These are phyloP conservation scores for Pythium vanterpoolii DNA, from an alignment of 352 stramenopile species.

Conservation along the genomic window DNA sequence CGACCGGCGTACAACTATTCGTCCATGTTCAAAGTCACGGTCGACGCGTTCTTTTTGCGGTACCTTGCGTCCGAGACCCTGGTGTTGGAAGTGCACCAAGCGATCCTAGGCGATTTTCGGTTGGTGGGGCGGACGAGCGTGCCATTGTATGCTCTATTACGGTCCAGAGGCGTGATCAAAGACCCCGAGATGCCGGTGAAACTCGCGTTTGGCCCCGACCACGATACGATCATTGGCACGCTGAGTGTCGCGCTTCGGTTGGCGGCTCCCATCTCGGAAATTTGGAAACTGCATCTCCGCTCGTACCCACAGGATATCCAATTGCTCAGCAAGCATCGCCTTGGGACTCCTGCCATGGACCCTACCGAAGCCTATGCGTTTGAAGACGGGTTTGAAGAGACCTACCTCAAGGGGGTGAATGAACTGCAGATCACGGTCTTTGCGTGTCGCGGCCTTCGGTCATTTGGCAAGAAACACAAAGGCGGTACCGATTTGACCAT, in stretches of 20 bases:
- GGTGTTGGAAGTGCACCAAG: conserved; percentile 88
- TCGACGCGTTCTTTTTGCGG: conserved; percentile 91
- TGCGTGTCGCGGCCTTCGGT: conserved; percentile 52
- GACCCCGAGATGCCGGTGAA: conserved; percentile 49
- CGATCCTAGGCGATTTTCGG: conserved; percentile 85
- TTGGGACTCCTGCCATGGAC: neutral
- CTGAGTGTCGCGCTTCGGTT: conserved; percentile 85
- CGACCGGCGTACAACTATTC: conserved; percentile 90
- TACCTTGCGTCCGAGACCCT: conserved; percentile 89
- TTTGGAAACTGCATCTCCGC: conserved; percentile 89
- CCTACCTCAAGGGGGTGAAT: conserved; percentile 32
- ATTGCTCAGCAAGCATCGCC: conserved; percentile 31
- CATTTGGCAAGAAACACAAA: conserved; percentile 33
- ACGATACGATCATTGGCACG: conserved; percentile 48
- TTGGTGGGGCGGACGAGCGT: conserved; percentile 71
- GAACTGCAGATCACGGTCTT: conserved; percentile 71
- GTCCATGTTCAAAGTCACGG: conserved; percentile 89
- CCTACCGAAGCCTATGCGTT: conserved; percentile 18
- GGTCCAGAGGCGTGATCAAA: conserved; percentile 74
- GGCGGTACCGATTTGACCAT: conserved; percentile 23
- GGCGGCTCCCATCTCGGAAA: conserved; percentile 86
- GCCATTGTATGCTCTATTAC: conserved; percentile 67
- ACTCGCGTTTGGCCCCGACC: conserved; percentile 22
- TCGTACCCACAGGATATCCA: conserved; percentile 83
- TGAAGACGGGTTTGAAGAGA: conserved; percentile 24